Evolutionary conservation across 805 yeast species (phyloP), one percentile per base, ranked within the genome.

Genomic region (Candida adriatica): DNA sequence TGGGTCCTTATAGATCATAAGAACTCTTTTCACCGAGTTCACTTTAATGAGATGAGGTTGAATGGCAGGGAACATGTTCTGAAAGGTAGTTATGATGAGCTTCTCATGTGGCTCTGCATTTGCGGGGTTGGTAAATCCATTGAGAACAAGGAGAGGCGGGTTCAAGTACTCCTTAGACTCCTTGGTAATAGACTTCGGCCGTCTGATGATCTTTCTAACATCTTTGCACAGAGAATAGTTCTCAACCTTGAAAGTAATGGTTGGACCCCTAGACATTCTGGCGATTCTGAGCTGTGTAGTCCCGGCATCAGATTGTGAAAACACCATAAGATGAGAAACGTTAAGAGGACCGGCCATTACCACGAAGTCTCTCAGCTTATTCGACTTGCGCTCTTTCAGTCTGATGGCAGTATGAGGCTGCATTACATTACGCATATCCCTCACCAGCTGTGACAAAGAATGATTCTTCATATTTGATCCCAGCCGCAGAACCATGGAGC

Each of bases 321-420:
- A 88, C 14, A 90, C 65, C 60, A 92, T 75, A 51, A 92, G 59
- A 59, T 90, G 95, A 6, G 90, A 70, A 15, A 92, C 95, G 17
- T 95, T 95, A 26, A 92, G 65, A 10, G 97, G 97, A 6, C 97
- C 97, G 23, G 96, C 84, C 96, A 92, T 88, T n/a, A 86, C 95
- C n/a, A 88, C 73, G 48, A 82, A 92, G 60, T 90, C 98, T 56
- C 82, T 85, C 44, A 92, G 66, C 52, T 78, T 83, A 58, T 92
- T 92, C 24, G 84, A 66, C 53, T 84, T 85, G 30, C 97, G 68
- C 59, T 92, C 98, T 42, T 79, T 70, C 37, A 92, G 68, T 44
- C 76, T 82, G 48, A 86, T 76, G 9, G 97, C 96, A 3, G 98
- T 92, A 51, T 90, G 94, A 10, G 98, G 98, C 54, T 86, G 92